Evolutionary conservation across 495 filamentous ascomycete species (phyloP), one percentile per base, ranked within the genome.

Genomic region (Hypoxylon fragiforme): DNA sequence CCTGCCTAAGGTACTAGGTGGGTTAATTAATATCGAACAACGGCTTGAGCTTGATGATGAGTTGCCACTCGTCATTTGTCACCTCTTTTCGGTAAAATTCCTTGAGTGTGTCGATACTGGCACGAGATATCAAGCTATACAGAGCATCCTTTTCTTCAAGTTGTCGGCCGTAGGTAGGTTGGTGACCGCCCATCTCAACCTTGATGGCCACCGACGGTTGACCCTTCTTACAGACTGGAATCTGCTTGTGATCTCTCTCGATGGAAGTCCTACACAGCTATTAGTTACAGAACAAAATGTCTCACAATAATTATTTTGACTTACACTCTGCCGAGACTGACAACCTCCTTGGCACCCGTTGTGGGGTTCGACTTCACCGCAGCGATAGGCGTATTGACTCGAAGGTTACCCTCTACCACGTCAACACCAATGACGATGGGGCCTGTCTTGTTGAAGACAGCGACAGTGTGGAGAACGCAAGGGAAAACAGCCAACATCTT

Each of bases 371-470:
- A 82, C 72, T 86, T 91, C 21, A 97, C 83, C 1, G 85, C 90
- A 0, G 89, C 84, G 57, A 99, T 85, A 11, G 95, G 95, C 11
- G 95, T 96, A 61, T 89, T 85, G 57, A 97, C 72, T 50, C 81
- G 82, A 50, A 99, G 77, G 50, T 82, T 88, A 19, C 95, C 95
- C 50, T 99, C 95, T 15, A 89, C 69, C 30, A 97, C 92, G 76
- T 99, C 95, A 13, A 97, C 89, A 70, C 95, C 95, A 19, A 99
- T 79, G 32, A 99, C 88, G 60, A 99, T 97, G 16, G 95, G 95
- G 58, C 88, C 83, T 50, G 90, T 95, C 83, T 97, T 99, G 77
- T 97, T 99, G 80, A 99, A 99, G 15, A 99, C 89, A 2, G 91
- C 91, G 22, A 99, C 90, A 0, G 91, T 84, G 52, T 74, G 77